Evolutionary conservation across 352 stramenopile genomes (phyloP).

Genomic region (Phytophthora kernoviae): DNA sequence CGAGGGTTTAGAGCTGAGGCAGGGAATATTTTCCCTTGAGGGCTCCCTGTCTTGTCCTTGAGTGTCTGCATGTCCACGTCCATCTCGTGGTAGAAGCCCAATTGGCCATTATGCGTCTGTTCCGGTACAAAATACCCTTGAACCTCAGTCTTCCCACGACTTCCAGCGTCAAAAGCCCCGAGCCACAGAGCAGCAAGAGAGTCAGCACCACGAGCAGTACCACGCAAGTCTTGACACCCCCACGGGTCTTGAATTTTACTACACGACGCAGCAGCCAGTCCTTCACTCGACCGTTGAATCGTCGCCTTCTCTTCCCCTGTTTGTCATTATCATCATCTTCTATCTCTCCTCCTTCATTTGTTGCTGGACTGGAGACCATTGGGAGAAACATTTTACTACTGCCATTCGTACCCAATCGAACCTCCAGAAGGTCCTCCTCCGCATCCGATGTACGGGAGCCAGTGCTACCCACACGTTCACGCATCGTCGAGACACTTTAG

Average conservation of each 20-base stretch:
- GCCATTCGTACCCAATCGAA: constrained; percentile 13
- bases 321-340: constrained; percentile 44
- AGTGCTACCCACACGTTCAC: constrained; percentile 28
- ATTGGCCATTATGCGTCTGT: constrained; percentile 46
- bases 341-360: too few species aligned
- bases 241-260: not conserved
- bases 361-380: constrained; percentile 3
- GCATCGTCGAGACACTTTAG: too few species aligned
- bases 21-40: constrained; percentile 50
- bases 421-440: constrained; percentile 23
- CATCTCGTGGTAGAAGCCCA: constrained; percentile 86
- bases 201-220: constrained; percentile 17
- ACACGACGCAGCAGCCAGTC: constrained; percentile 14
- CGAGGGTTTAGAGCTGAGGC: constrained; percentile 41
- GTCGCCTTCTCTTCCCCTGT: constrained; percentile 13
- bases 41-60: constrained; percentile 34
- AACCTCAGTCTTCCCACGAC: constrained; percentile 56
- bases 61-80: constrained; percentile 70
- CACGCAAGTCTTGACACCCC: constrained; percentile 6
- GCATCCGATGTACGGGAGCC: constrained; percentile 23
- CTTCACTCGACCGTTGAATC: constrained; percentile 12
- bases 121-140: constrained; percentile 44
- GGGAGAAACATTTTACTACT: constrained; percentile 36
- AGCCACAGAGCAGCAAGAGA: constrained; percentile 32
- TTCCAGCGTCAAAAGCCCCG: constrained; percentile 48